Conservation (phyloP, 2,329 filamentous ascomycete genomes). For the Beauveria sp. region DNA sequence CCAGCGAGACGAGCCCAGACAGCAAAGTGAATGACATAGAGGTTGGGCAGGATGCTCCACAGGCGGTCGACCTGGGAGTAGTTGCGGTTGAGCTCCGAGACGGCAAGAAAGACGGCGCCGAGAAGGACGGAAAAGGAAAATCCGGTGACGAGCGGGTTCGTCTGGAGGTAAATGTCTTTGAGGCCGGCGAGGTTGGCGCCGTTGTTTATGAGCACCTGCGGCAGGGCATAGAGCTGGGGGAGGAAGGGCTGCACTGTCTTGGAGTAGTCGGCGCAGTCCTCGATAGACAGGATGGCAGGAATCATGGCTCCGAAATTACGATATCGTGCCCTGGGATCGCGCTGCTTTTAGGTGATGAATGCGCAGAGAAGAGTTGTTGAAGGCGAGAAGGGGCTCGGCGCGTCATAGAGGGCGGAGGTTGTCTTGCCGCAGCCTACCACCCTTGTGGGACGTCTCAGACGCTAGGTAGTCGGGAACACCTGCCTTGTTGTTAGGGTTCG, state of each 20-base stretch:
- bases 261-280: constrained; percentile 69
- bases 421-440: background rate
- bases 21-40: constrained; percentile 80
- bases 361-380: background rate
- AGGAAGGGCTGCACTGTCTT: constrained; percentile 70
- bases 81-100: constrained; percentile 82
- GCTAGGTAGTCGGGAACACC: background rate
- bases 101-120: constrained; percentile 63
- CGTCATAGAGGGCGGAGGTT: constrained; percentile 6
- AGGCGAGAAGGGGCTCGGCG: constrained; percentile 1
- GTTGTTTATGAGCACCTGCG: constrained; percentile 53
- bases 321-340: background rate
- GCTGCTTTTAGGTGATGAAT: background rate
- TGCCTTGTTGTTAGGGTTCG: no score
- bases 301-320: constrained; percentile 45
- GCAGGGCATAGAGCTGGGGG: constrained; percentile 60
- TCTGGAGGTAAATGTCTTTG: constrained; percentile 66
- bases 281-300: constrained; percentile 60
- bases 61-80: constrained; percentile 93
- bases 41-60: constrained; percentile 82
- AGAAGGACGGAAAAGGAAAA: constrained; percentile 65
- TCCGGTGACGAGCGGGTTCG: constrained; percentile 76
- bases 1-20: constrained; percentile 74
- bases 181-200: constrained; percentile 54
- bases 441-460: constrained; percentile 5